Percentiles rank a stretch among this genome's conserved stretches.
phyloP scores from a whole-genome alignment of 2,329 filamentous ascomycete genomes.

The Xylariaceae sp. region DNA sequence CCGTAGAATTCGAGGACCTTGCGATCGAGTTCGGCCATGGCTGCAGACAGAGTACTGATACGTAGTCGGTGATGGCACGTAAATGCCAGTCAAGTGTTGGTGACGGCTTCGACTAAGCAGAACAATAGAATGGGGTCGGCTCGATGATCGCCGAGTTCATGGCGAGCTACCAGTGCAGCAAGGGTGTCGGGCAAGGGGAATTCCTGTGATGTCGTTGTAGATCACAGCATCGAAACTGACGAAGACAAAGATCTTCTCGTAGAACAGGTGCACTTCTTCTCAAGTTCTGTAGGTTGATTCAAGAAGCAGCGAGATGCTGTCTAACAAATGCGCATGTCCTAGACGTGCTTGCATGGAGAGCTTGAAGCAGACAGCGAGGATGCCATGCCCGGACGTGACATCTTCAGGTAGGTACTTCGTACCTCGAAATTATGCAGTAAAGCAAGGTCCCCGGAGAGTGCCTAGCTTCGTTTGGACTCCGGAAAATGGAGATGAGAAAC shows the following conservation, averaged over 20 bases:
- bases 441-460: too few species aligned
- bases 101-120: not conserved
- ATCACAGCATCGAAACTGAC: not conserved
- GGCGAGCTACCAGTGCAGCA: not conserved
- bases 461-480: too few species aligned
- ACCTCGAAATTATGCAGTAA: too few species aligned
- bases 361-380: too few species aligned
- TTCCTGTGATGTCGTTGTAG: not conserved
- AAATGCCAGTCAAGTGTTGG: not conserved
- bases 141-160: not conserved
- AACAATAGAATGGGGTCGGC: not conserved
- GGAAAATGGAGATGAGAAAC: too few species aligned
- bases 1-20: constrained; percentile 86
- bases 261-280: too few species aligned
- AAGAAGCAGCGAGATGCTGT: not conserved
- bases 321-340: not conserved
- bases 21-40: constrained; percentile 66
- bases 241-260: not conserved
- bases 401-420: too few species aligned
- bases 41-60: constrained; percentile 16
- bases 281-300: too few species aligned
- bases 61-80: constrained; percentile 7
- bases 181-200: not conserved
- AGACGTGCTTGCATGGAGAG: too few species aligned
- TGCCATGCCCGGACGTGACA: too few species aligned